Base-by-base conservation (phyloP, 352 stramenopile genomes). In the Phytopythium montanum region DNA sequence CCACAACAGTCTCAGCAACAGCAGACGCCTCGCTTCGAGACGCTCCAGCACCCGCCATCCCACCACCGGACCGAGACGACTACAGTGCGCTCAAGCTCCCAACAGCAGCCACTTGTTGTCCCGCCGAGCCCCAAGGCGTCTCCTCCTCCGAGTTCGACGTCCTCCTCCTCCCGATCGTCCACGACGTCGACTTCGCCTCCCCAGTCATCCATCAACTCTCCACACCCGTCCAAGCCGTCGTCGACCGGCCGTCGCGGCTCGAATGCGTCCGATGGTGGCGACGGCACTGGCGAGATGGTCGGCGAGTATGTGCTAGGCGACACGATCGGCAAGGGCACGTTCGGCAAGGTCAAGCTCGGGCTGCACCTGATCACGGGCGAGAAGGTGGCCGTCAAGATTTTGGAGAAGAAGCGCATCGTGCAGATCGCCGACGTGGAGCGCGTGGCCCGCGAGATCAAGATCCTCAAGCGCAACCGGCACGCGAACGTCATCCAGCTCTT, bases 381-480 rank as follows among this genome's bases (percentile, higher is more conserved):
- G 65, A 95, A 94, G 62, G 92, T 98, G 25, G 91, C 91, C 0
- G 56, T 97, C 46, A 98, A 98, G 67, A 90, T 98, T 29, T 66
- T 98, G 28, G 92, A 98, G 57, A 98, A 98, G 64, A 94, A 79
- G 50, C 75, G 83, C 28, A 97, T 98, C 54, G 79, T 92, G 9
- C 85, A 94, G 38, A 65, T 84, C 25, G 89, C 88, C 3, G 92
- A 98, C 61, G 87, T 97, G 16, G 86, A 93, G 60, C 76, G 92
- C 19, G 91, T 98, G 13, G 90, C 81, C 29, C 75, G 92, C 6
- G 94, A 98, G 74, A 98, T 98, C 58, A 95, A 97, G 64, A 98
- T 98, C 53, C 78, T 98, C 19, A 97, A 98, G 69, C 77, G 81
- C 26, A 92, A 93, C 55, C 77, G 81, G 25, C 92, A 98, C 66